Evolutionary conservation across 176 grass and related monocot genomes (phyloP).

Genomic region (Pontederia paniculata): DNA sequence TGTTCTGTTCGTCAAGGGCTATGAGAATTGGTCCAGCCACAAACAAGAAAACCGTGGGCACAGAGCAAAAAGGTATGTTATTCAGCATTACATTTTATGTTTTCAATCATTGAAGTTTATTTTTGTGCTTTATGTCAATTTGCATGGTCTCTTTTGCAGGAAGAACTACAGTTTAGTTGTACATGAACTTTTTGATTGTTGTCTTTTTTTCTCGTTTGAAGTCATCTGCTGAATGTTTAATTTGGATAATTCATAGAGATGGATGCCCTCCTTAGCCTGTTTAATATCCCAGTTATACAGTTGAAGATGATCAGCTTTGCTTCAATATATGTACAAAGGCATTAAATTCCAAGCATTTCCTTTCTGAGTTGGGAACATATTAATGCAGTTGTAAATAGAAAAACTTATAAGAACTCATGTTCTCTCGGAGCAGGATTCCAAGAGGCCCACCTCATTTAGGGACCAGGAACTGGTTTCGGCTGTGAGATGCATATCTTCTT

Average conservation of each 20-base stretch:
- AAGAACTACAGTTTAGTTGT: neutral
- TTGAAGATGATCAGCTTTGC: constrained; percentile 29
- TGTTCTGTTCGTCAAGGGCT: constrained; percentile 72
- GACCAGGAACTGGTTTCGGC: constrained; percentile 61
- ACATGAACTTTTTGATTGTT: neutral
- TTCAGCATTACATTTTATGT: constrained; percentile 4
- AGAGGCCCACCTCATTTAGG: constrained; percentile 58
- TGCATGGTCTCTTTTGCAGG: neutral
- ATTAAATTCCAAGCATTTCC: constrained; percentile 29
- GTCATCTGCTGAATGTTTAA: constrained; percentile 7
- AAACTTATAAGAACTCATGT: constrained; percentile 85
- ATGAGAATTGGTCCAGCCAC: constrained; percentile 90
- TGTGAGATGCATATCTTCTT: constrained; percentile 64
- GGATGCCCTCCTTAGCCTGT: constrained; percentile 12
- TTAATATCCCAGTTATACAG: constrained; percentile 33
- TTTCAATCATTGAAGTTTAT: constrained; percentile 1
- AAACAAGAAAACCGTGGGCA: constrained; percentile 57
- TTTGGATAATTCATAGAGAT: constrained; percentile 4
- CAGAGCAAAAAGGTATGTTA: constrained; percentile 44
- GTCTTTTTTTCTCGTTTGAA: neutral
- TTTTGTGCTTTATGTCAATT: constrained; percentile 8
- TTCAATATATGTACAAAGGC: constrained; percentile 23
- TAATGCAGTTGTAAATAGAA: constrained; percentile 33
- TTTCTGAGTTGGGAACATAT: constrained; percentile 59
- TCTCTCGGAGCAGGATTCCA: constrained; percentile 90